These are phyloP conservation scores for Gamsiella multidivaricata DNA, from an alignment of 192 early-diverging fungal species.

Conservation along the genomic window DNA sequence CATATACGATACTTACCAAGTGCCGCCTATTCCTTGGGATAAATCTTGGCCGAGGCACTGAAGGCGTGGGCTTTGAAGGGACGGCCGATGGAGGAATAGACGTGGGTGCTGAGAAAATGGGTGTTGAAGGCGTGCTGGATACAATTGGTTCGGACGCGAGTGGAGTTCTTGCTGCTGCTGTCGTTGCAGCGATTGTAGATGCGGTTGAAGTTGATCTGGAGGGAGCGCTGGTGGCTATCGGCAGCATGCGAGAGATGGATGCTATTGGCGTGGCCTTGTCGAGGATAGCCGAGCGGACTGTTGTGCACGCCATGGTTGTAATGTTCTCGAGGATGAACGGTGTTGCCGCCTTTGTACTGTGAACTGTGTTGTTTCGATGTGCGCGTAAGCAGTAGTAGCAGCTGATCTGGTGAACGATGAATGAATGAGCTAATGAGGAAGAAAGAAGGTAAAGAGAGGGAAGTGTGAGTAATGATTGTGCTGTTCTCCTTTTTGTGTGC, in stretches of 20 bases:
- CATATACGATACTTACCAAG: slow-evolving; percentile 16
- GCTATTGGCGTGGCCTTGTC: slow-evolving; percentile 32
- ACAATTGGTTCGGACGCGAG: background rate
- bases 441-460: no score
- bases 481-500: no score
- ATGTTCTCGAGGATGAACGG: background rate
- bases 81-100: background rate
- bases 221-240: background rate
- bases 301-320: slow-evolving; percentile 35
- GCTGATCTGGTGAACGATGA: no score
- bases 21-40: slow-evolving; percentile 36
- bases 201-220: background rate
- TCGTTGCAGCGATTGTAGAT: background rate
- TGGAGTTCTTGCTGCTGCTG: background rate
- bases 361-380: background rate
- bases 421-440: no score
- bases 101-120: background rate
- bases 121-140: background rate
- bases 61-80: background rate
- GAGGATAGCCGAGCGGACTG: slow-evolving; percentile 26
- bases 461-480: no score
- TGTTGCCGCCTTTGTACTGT: background rate
- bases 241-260: slow-evolving; percentile 16
- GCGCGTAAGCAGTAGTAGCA: no score
- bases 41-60: slow-evolving; percentile 17